Conservation (phyloP, 805 yeast species). For the Kuraishia piskuri region DNA sequence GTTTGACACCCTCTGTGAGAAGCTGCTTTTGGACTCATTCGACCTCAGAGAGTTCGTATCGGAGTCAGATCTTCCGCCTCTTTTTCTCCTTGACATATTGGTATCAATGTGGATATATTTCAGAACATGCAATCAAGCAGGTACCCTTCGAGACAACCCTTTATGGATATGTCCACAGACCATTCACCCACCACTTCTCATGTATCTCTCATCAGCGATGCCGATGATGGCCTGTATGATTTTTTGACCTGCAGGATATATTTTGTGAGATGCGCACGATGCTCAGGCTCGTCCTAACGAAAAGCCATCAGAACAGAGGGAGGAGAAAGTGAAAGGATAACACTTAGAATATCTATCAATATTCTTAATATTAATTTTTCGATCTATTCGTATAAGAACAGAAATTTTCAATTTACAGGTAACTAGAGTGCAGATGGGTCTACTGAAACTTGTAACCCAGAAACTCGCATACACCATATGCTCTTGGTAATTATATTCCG, state of each 20-base stretch:
- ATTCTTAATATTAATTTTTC: too few species aligned
- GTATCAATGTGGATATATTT: too few species aligned
- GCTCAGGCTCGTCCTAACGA: not conserved
- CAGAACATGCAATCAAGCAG: not conserved
- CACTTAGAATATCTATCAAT: too few species aligned
- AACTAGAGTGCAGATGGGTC: not conserved
- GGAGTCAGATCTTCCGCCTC: not conserved
- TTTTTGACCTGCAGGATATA: not conserved
- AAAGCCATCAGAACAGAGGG: not conserved
- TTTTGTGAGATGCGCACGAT: not conserved
- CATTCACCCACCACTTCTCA: not conserved
- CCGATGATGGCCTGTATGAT: not conserved
- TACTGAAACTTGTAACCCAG: not conserved
- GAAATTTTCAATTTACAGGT: too few species aligned
- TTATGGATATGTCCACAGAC: too few species aligned
- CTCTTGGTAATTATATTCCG: conserved; percentile 3
- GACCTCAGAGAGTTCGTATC: not conserved
- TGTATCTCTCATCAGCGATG: not conserved
- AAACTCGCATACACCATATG: not conserved
- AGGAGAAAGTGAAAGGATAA: not conserved
- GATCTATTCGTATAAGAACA: too few species aligned
- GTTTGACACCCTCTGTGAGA: not conserved
- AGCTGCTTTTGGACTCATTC: not conserved
- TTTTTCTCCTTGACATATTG: not conserved
- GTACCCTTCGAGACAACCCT: not conserved